Percentiles rank a stretch among this genome's conserved stretches.
phyloP scores from a whole-genome alignment of 306 rosid species.

The Citrullus amarus region DNA sequence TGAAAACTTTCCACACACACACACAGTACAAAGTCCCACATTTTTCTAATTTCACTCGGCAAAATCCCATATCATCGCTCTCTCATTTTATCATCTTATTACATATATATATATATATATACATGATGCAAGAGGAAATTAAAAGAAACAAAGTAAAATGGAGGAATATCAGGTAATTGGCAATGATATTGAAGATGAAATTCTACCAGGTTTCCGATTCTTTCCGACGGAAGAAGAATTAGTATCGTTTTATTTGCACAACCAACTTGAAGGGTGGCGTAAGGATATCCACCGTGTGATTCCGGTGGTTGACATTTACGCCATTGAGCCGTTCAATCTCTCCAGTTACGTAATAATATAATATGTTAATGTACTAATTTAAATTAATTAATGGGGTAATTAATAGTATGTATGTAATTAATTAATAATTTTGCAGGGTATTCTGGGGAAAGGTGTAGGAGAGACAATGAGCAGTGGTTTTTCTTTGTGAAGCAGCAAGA shows the following conservation, averaged over 20 bases:
- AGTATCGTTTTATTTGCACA: constrained; percentile 49
- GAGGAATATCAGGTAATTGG: too few relatives aligned
- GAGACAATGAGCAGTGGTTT: constrained; percentile 84
- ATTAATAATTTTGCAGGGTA: background rate
- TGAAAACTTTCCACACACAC: too few relatives aligned
- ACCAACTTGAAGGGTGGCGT: constrained; percentile 38
- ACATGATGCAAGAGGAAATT: too few relatives aligned
- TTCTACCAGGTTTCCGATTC: constrained; percentile 52
- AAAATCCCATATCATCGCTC: too few relatives aligned
- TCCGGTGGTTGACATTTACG: constrained; percentile 47
- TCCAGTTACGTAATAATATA: constrained; percentile 26
- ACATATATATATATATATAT: too few relatives aligned
- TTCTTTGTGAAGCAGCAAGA: constrained; percentile 64
- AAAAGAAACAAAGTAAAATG: too few relatives aligned
- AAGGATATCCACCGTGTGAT: constrained; percentile 31
- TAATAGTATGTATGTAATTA: background rate
- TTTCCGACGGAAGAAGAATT: constrained; percentile 85
- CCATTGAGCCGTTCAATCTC: constrained; percentile 61
- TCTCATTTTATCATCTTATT: too few relatives aligned
- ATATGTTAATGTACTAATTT: too few relatives aligned
- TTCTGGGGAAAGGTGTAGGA: constrained; percentile 21
- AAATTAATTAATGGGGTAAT: background rate
- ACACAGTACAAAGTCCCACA: too few relatives aligned
- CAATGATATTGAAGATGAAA: too few relatives aligned
- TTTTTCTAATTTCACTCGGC: too few relatives aligned